Conservation (phyloP, 1,284 basidiomycete species). For the Pholiota adiposa region DNA sequence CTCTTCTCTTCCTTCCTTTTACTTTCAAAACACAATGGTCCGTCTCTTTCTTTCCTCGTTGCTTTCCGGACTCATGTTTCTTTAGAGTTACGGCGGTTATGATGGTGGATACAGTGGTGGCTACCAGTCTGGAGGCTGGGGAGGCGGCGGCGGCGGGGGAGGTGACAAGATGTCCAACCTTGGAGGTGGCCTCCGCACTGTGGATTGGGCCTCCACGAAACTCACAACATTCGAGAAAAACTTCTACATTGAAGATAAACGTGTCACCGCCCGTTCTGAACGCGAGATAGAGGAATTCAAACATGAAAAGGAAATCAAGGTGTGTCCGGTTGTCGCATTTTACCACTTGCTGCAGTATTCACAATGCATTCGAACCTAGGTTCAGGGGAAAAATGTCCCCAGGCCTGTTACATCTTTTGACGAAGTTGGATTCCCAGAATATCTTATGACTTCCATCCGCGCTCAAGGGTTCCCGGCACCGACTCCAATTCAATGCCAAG, state of each 20-base stretch:
- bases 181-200: conserved; percentile 81
- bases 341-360: conserved; percentile 10
- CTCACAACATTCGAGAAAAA: conserved; percentile 93
- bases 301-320: conserved; percentile 86
- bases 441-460: conserved; percentile 91
- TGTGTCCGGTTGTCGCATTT: conserved; percentile 31
- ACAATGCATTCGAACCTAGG: conserved; percentile 44
- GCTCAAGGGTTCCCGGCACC: conserved; percentile 92
- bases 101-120: conserved; percentile 31
- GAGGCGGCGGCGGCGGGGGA: conserved; percentile 58
- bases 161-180: conserved; percentile 86
- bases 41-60: neutral
- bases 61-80: conserved; percentile 9
- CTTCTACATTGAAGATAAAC: conserved; percentile 96
- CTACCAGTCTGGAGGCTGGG: conserved; percentile 48
- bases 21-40: conserved; percentile 36
- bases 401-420: conserved; percentile 93
- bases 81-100: conserved; percentile 31
- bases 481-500: conserved; percentile 97
- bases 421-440: conserved; percentile 95
- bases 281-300: conserved; percentile 91
- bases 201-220: conserved; percentile 83
- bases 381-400: conserved; percentile 89
- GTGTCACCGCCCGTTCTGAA: conserved; percentile 80
- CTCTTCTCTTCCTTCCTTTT: conserved; percentile 3